Evolutionary conservation across 129 eudicot genomes (phyloP), one percentile per base, ranked within the genome.

Genomic region (Escallonia herrerae): DNA sequence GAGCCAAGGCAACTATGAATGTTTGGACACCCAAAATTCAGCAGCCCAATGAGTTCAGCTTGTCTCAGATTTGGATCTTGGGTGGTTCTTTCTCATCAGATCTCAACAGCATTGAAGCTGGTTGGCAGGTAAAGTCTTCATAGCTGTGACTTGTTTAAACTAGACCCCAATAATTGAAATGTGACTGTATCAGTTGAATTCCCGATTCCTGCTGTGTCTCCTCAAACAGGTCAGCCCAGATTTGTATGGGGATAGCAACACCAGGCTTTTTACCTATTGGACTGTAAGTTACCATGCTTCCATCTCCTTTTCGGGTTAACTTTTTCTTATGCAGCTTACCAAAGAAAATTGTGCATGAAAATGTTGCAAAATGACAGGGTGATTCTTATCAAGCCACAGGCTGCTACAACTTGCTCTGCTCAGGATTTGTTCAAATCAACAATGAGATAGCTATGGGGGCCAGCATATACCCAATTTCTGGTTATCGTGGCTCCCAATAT

Each of bases 241-340:
- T 75, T 71, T 90, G 33, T 87, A 90, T 73, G 97, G 97, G 58
- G 97, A 90, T 81, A 82, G 73, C 76, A 86, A 86, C 77, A 86
- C 97, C 45, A 86, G 97, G 71, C 95, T 90, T 51, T 87, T 90
- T 84, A 90, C 86, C 14, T 90, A 90, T 72, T 90, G 97, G 97
- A 90, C 97, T 56, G 97, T 90, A 80, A 84, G 97, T 70, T 39
- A 57, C 65, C 56, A 66, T 1, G 14, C 42, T 60, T 41, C 11
- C 52, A 65, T 53, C 38, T 5, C 33, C 14, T 51, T 58, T 47
- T 0, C 22, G 48, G 12, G 13, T 58, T 37, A 33, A 22, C 7
- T 61, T 43, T 67, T 58, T n/a, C 39, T 3, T 46, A 63, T 15
- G 2, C 46, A 37, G 7, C 22, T 38, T 12, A 60, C 46, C 33